Percentiles rank a stretch among this genome's conserved stretches.
Conservation (phyloP, 2,329 filamentous ascomycete species). For the Colletotrichum gloeosporioides region DNA sequence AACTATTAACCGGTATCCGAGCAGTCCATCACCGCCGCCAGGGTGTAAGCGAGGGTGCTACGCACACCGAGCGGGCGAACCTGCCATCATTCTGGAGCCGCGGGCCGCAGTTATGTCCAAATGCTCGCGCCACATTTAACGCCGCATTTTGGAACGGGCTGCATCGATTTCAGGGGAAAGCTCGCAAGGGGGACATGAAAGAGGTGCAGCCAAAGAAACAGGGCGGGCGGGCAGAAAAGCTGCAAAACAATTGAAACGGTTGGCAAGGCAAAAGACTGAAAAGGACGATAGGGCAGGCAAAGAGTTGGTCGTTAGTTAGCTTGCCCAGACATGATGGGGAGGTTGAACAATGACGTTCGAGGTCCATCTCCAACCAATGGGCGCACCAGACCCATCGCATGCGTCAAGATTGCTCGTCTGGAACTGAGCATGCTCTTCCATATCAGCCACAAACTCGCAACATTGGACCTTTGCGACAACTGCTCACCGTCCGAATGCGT, state of each 20-base stretch:
- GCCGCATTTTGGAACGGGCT: background rate
- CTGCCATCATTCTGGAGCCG: background rate
- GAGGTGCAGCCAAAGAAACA: background rate
- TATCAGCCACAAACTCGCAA: background rate
- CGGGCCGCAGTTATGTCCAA: background rate
- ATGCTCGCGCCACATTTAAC: background rate
- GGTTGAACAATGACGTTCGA: background rate
- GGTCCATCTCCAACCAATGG: no score
- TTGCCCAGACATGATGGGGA: background rate
- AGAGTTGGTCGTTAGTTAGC: background rate
- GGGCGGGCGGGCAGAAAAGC: background rate
- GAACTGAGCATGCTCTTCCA: background rate
- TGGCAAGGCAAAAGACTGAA: background rate
- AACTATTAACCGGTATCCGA: no score
- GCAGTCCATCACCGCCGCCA: background rate
- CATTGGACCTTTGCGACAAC: background rate
- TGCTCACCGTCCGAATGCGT: background rate
- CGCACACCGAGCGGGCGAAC: background rate
- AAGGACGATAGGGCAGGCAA: background rate
- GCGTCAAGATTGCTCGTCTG: background rate
- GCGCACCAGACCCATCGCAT: background rate
- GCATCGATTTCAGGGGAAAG: background rate
- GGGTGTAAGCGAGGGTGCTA: background rate
- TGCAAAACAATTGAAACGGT: background rate
- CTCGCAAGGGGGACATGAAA: background rate